Evolutionary conservation across 169 alveolate species (phyloP), one percentile per base, ranked within the genome.

Genomic region (Cryptosporidium xiaoi): DNA sequence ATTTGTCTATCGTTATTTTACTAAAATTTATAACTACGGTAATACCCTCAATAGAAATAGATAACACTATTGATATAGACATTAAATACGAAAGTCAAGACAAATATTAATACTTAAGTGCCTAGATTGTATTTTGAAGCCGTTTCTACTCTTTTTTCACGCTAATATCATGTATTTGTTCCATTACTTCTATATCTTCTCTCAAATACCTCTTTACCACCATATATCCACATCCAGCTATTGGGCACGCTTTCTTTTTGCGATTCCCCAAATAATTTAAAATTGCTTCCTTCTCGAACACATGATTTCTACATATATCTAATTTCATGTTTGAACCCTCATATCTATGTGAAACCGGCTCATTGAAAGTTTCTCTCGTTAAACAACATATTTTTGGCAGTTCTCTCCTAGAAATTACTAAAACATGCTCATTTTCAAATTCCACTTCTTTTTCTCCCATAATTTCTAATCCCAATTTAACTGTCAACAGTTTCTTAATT

Each of bases 41-140:
- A 24, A 93, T 93, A 55, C 97, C 97, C n/a, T 92, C 97, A 4
- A 93, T 94, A 31, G 96, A 94, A 67, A 91, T 93, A 51, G 97
- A 94, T 51, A 92, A 92, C 50, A 94, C 97, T 27, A 83, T 93
- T 46, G 97, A 94, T 66, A 58, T 91, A 27, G 92, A 91, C 48
- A 77, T 77, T 10, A 40, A 56, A 40, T 62, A 58, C 46, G 56
- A 77, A 12, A 27, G 51, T 58, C 20, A 62, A n/a, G n/a, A 31
- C 36, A 40, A 48, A 10, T 8, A 36, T 77, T 77, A 4, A 77
- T 31, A 62, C 13, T 53, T 40, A 40, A 40, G 10, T 8, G 48
- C 48, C 1, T 40, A 40, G 10, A 40, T 40, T 6, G 10, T 6
- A 40, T 40, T 40, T 40, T 40, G 48, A 6, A 8, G 48, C 10